A percentile compares a stretch with the other conserved stretches of the same genome.
phyloP scores from a whole-genome alignment of 768 basidiomycete genomes.

The Leccinum disarticulatum region DNA sequence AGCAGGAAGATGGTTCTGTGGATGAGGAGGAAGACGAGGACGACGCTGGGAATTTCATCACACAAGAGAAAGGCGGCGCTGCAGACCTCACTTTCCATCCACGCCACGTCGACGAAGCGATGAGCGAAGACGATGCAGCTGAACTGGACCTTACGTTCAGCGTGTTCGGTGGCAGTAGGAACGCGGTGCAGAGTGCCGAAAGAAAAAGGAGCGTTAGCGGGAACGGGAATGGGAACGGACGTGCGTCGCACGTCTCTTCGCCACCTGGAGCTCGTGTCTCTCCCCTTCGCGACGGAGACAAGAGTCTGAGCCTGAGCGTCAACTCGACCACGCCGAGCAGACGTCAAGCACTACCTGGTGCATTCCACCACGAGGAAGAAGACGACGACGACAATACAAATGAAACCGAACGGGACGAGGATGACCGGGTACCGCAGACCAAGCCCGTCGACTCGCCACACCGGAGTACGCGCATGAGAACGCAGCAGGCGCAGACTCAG shows the following conservation, averaged over 20 bases:
- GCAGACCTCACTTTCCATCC: slow-evolving; percentile 21
- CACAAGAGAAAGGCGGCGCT: slow-evolving; percentile 15
- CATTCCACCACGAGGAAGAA: slow-evolving; percentile 46
- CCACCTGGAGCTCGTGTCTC: slow-evolving; percentile 11
- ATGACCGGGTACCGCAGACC: slow-evolving; percentile 4
- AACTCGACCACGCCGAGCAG: slow-evolving; percentile 14
- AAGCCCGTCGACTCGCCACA: slow-evolving; percentile 17
- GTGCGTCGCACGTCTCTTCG: slow-evolving; percentile 3
- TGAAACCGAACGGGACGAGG: slow-evolving; percentile 22
- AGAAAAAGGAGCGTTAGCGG: neutral
- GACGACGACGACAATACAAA: slow-evolving; percentile 29
- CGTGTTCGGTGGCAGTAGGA: slow-evolving; percentile 18
- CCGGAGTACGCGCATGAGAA: slow-evolving; percentile 11
- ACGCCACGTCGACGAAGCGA: slow-evolving; percentile 9
- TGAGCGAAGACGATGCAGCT: slow-evolving; percentile 5
- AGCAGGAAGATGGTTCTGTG: slow-evolving; percentile 1
- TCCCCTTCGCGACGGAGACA: slow-evolving; percentile 11
- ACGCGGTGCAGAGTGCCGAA: neutral
- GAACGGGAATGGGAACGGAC: slow-evolving; percentile 4
- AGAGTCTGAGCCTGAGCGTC: slow-evolving; percentile 13
- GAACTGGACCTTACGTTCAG: slow-evolving; percentile 20
- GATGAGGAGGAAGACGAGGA: slow-evolving; percentile 16
- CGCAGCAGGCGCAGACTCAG: slow-evolving; percentile 8
- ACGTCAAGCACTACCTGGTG: slow-evolving; percentile 43
- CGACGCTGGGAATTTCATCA: slow-evolving; percentile 19